Evolutionary conservation across 768 basidiomycete genomes (phyloP), one percentile per base, ranked within the genome.

Genomic region (Rhodosporidiobolus sp.): DNA sequence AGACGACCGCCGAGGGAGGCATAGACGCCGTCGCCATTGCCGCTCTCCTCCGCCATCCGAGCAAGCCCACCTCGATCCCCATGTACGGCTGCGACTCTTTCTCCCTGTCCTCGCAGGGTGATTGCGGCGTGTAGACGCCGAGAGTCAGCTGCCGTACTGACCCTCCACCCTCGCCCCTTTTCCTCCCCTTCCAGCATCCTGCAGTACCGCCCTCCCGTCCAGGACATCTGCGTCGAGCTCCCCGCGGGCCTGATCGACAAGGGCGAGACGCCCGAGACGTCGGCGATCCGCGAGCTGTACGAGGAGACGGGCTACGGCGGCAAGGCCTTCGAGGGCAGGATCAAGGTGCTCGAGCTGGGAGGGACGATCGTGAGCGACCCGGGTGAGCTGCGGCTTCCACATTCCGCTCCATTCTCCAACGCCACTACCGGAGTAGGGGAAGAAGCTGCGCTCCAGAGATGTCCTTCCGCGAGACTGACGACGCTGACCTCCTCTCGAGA

Each of bases 241-340:
- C 88, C 87, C 22, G 87, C 88, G 46, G 86, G 94, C 43, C 82
- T 98, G 26, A 87, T 98, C 74, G 92, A 95, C 79, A 87, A 89
- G 70, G 87, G 87, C 0, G 95, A 98, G 83, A 87, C 88, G 1
- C 84, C 91, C 0, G 90, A 90, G 80, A 82, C 85, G 26, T 86
- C 92, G 2, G 94, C 94, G 1, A 84, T 93, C 49, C 87, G 95
- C 30, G 95, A 98, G 80, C 85, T 98, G 22, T 85, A 88, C 77
- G 95, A 98, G 82, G 95, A 98, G 81, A 96, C 94, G 4, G 94
- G 94, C 9, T 95, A 87, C 81, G 87, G 85, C 63, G 89, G 63
- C 3, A 28, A 68, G 50, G 71, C 12, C 60, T 80, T 78, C 24
- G 69, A 78, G n/a, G 78, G 77, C 0, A 70, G 89, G 4, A 83